phyloP scores from a whole-genome alignment of 257 asterid species.

The Solanum commersonii region DNA sequence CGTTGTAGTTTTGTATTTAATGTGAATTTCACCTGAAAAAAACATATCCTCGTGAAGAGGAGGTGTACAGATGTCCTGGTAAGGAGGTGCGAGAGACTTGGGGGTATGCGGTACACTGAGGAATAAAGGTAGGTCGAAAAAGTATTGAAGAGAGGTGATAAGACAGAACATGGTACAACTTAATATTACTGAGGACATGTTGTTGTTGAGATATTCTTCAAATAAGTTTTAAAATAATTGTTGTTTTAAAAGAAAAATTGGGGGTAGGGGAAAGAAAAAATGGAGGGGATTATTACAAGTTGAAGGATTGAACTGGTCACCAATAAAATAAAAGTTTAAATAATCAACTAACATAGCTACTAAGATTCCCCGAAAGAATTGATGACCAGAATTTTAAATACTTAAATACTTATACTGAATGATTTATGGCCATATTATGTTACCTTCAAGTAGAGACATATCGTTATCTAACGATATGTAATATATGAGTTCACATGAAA shows the following conservation, averaged over 20 bases:
- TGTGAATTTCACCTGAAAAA: background rate
- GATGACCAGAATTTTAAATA: background rate
- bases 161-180: no score
- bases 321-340: background rate
- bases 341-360: background rate
- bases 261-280: background rate
- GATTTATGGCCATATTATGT: background rate
- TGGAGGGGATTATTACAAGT: background rate
- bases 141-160: no score
- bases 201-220: background rate
- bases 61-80: no score
- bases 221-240: background rate
- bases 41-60: background rate
- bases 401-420: background rate
- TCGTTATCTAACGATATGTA: background rate
- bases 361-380: background rate
- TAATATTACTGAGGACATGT: no score
- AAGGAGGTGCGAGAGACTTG: no score
- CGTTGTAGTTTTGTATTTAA: background rate
- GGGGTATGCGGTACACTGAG: rapidly evolving
- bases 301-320: no score
- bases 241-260: background rate
- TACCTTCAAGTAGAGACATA: background rate
- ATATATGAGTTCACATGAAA: background rate
- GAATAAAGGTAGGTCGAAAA: no score